Percentiles rank a stretch among this genome's conserved stretches.
These are phyloP conservation scores for Trichoderma gamsii DNA, from an alignment of 495 filamentous ascomycete genomes.

Conservation along the genomic window DNA sequence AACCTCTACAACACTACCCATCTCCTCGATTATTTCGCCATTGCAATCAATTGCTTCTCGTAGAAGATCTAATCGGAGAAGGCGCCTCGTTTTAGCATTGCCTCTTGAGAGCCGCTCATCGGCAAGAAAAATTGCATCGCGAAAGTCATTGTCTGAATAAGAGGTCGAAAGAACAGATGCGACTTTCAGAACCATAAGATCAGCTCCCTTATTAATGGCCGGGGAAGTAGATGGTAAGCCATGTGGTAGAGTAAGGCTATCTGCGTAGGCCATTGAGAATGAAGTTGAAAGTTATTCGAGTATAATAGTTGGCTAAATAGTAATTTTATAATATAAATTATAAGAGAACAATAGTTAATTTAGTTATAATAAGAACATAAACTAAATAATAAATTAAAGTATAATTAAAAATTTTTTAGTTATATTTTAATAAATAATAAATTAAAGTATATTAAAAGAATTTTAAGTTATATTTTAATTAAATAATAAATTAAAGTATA, in stretches of 20 bases:
- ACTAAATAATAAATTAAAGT: too few species aligned
- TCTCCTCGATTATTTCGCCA: conserved; percentile 83
- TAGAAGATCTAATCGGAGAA: conserved; percentile 77
- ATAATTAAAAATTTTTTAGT: too few species aligned
- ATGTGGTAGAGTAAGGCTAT: neutral
- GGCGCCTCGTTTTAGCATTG: conserved; percentile 70
- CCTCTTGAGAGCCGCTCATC: conserved; percentile 68
- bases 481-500: too few species aligned
- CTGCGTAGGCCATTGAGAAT: neutral
- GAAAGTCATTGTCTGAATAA: conserved; percentile 87
- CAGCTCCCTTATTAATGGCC: conserved; percentile 46
- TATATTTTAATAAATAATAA: too few species aligned
- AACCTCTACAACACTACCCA: conserved; percentile 87
- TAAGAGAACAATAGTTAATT: too few species aligned
- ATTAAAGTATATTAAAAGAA: too few species aligned
- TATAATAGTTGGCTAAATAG: too few species aligned
- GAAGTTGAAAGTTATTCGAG: neutral
- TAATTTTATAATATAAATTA: too few species aligned
- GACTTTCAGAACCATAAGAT: conserved; percentile 53
- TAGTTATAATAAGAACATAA: too few species aligned
- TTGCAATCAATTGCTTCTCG: conserved; percentile 92
- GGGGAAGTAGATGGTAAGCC: neutral
- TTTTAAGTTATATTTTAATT: too few species aligned
- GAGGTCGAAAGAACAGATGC: conserved; percentile 83
- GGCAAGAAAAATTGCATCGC: conserved; percentile 72